A percentile compares a stretch with the other conserved stretches of the same genome.
Conservation (phyloP, 768 basidiomycete species). For the Suillus discolor region DNA sequence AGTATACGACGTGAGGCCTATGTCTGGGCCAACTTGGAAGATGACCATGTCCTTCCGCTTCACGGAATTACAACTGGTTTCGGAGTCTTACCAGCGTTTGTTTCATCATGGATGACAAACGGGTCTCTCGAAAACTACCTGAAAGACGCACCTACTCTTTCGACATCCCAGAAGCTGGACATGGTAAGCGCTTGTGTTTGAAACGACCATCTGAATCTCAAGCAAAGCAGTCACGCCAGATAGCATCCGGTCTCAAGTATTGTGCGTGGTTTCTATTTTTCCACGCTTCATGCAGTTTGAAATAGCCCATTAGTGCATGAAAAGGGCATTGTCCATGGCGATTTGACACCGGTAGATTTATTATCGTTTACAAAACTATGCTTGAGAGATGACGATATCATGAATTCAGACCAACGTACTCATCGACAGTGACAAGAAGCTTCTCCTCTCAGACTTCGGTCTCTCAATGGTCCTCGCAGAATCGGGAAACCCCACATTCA, state of each 20-base stretch:
- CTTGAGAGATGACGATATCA: slow-evolving; percentile 3
- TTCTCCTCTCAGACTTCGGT: slow-evolving; percentile 35
- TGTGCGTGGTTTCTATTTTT: slow-evolving; percentile 11
- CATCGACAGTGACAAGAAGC: slow-evolving; percentile 14
- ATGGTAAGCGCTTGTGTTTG: slow-evolving; percentile 15
- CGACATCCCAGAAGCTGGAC: slow-evolving; percentile 12
- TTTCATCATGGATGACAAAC: slow-evolving; percentile 36
- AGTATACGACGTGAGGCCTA: slow-evolving; percentile 29
- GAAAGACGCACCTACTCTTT: slow-evolving; percentile 20
- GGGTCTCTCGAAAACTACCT: slow-evolving; percentile 34
- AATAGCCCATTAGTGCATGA: slow-evolving; percentile 17
- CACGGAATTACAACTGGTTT: slow-evolving; percentile 29
- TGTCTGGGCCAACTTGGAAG: slow-evolving; percentile 32
- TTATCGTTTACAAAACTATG: background rate
- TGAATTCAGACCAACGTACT: slow-evolving; percentile 24
- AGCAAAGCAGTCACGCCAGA: slow-evolving; percentile 23
- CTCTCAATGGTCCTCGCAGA: slow-evolving; percentile 23
- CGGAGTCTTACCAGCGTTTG: slow-evolving; percentile 31
- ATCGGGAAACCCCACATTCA: slow-evolving; percentile 15
- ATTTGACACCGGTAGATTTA: slow-evolving; percentile 38
- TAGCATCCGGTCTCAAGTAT: slow-evolving; percentile 27
- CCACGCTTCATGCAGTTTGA: background rate
- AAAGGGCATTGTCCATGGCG: slow-evolving; percentile 38
- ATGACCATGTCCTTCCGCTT: slow-evolving; percentile 34
- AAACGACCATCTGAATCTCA: too few relatives aligned